Base-by-base conservation (phyloP, 208 protist species). In the Angomonas deanei region DNA sequence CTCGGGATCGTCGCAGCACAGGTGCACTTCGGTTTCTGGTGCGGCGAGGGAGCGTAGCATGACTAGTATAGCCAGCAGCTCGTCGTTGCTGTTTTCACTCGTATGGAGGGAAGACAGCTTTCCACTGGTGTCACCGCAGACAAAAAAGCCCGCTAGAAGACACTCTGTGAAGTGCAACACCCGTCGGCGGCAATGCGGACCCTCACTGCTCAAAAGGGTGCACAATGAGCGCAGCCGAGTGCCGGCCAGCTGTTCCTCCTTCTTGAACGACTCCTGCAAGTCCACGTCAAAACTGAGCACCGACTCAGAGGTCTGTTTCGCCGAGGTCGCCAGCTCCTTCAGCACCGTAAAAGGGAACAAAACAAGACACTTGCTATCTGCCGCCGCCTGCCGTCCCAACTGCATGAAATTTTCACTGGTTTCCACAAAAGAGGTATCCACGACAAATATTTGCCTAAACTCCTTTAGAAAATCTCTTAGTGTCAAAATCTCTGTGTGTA, bases 401-500 rank as follows among this genome's bases (percentile, higher is more conserved):
- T 36, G 63, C 31, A 91, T 58, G 64, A 92, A 94, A 8, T 68
- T 34, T 57, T 92, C 82, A 24, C 80, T 82, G 23, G 76, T 87
- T 57, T 95, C 88, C 10, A 95, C 69, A 70, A 92, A 95, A 6
- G 88, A 95, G 31, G 82, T 68, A 70, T 95, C 88, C 17, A 95
- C 66, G 23, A 95, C 52, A 64, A 80, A 91, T n/a, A 92, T 67
- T 4, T 33, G 57, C 28, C 66, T 55, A 61, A 75, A 86, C 2
- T 69, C 65, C 13, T 33, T n/a, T 15, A 82, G 33, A 1, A 76
- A 57, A 13, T 70, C 67, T 6, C n/a, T n/a, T 6, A 95, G 63
- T 28, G 68, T 47, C 30, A 24, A 59, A 24, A 74, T 48, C 68
- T 82, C 76, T 30, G 81, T 84, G 1, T 78, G 72, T 54, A 95